phyloP scores from a whole-genome alignment of 257 asterid species.

The Scutellaria barbata region DNA sequence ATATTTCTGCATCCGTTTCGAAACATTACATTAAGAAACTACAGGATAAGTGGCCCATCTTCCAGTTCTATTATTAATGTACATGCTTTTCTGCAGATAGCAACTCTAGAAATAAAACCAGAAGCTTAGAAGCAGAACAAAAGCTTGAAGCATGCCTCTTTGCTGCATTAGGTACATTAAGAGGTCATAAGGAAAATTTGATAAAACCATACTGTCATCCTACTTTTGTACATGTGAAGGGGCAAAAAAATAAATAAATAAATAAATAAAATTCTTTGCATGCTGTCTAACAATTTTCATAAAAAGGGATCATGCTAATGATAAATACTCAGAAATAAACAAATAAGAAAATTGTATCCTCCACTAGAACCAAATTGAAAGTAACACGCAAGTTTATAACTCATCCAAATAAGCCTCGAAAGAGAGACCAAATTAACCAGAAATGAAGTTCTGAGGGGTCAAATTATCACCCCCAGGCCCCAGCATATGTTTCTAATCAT shows the following conservation, averaged over 20 bases:
- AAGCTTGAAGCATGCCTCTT: not conserved
- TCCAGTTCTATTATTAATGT: not conserved
- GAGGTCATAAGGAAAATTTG: not conserved
- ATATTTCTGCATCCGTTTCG: not conserved
- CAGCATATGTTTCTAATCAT: not conserved
- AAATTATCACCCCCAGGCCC: not conserved
- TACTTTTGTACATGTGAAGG: not conserved
- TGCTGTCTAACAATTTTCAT: not conserved
- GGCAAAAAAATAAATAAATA: not conserved
- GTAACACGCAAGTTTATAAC: not conserved
- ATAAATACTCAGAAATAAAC: not conserved
- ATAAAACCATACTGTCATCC: not conserved
- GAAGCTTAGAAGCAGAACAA: conserved; percentile 6
- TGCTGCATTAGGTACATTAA: not conserved
- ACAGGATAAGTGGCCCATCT: not conserved
- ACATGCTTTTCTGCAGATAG: conserved; percentile 9
- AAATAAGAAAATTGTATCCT: conserved; percentile 3
- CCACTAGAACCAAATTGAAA: not conserved
- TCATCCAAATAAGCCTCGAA: not conserved
- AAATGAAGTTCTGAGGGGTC: not conserved
- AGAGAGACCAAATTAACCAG: not conserved
- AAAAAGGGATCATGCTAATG: not conserved
- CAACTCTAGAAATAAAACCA: not conserved
- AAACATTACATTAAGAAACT: conserved; percentile 12
- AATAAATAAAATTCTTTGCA: not conserved